A percentile compares a stretch with the other conserved stretches of the same genome.
These are phyloP conservation scores for Penicillium fimorum DNA, from an alignment of 495 filamentous ascomycete genomes.

Conservation along the genomic window DNA sequence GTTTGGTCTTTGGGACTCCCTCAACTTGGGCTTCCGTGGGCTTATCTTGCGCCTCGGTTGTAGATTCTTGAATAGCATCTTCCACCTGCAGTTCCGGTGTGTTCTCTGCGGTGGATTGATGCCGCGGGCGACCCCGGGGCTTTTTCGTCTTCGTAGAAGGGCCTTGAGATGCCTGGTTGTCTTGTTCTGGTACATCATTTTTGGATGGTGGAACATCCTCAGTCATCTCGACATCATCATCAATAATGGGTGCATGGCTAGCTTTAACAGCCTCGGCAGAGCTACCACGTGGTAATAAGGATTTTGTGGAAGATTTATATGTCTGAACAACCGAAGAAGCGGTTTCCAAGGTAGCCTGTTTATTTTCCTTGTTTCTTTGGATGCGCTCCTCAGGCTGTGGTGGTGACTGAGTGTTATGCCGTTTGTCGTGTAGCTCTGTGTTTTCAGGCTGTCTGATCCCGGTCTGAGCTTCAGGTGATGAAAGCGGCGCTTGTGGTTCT, in stretches of 20 bases:
- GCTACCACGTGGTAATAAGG: not conserved
- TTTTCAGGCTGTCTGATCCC: constrained; percentile 1
- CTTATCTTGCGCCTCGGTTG: not conserved
- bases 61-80: not conserved
- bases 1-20: constrained; percentile 9
- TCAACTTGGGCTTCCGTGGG: not conserved
- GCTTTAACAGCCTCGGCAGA: not conserved
- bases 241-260: not conserved
- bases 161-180: not conserved
- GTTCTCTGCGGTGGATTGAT: not conserved
- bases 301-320: not conserved
- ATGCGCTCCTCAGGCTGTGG: not conserved
- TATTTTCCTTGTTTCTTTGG: not conserved
- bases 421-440: constrained; percentile 11
- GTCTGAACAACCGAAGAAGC: constrained; percentile 1
- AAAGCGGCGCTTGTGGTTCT: not conserved
- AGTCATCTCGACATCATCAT: not conserved
- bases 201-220: not conserved
- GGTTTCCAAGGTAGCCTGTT: not conserved
- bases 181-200: not conserved
- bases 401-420: constrained; percentile 22
- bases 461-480: constrained; percentile 7
- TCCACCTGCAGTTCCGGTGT: not conserved
- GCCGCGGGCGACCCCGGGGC: constrained; percentile 2
- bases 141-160: constrained; percentile 4